Evolutionary conservation across 345 rosid genomes (phyloP), one percentile per base, ranked within the genome.

Genomic region (Gossypium anomalum): DNA sequence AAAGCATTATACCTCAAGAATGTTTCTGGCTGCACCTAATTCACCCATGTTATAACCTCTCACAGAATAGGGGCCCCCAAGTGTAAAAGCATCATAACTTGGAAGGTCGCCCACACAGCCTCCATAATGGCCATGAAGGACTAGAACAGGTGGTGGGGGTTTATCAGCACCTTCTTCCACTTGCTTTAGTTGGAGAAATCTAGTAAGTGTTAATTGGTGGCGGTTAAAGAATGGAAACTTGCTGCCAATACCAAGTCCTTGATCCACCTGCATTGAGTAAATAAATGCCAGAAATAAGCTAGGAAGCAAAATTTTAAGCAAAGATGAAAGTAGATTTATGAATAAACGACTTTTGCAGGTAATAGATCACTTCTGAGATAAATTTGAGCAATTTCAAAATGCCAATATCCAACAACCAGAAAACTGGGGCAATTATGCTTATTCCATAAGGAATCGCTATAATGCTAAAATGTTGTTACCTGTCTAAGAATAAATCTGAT

Each of bases 41-140:
- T 95, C 99, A 9, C 99, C 99, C 99, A 95, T 95, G 85, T 90
- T 95, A 89, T 93, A 95, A 63, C 98, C 99, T 77, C 98, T 86
- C 25, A 95, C 98, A 43, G 99, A 95, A 70, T 95, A 95, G 2
- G 98, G 99, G 49, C 98, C 99, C 20, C 98, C 99, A 43, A 96
- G 97, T 29, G 92, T 88, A 78, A 96, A 96, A 43, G 97, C 98
- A 79, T 96, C 99, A 77, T 96, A 96, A 82, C 97, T 90, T 57
- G 61, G 61, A 56, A 56, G 61, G 27, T 56, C 98, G 17, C 99
- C 99, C 57, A 95, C 97, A 73, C 97, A 95, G 7, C 98, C 98
- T 67, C 98, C 98, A 22, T 95, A 95, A 83, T 93, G 99, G 34
- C 99, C 94, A 74, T 95, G 92, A 51, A 95, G 94, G 80, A 95